Conservation (phyloP, 192 early-diverging fungal genomes). For the Endogone sp. region DNA sequence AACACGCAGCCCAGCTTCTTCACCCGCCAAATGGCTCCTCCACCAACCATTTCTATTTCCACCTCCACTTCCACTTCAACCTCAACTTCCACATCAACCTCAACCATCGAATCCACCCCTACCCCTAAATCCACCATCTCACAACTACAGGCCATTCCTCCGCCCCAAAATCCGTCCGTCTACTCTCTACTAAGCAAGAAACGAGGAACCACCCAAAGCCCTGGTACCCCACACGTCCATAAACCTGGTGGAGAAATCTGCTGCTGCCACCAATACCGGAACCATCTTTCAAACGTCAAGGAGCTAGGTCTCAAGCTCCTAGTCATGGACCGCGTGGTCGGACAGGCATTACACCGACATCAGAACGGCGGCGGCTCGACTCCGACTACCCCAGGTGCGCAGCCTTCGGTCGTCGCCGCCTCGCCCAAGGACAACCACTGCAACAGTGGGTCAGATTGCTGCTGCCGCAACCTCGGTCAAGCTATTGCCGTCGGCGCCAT, state of each 20-base stretch:
- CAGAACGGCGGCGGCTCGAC: not conserved
- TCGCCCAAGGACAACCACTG: not conserved
- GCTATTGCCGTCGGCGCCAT: not conserved
- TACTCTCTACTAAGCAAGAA: too few species aligned
- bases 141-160: not conserved
- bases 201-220: not conserved
- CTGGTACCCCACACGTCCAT: not conserved
- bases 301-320: not conserved
- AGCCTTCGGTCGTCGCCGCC: not conserved
- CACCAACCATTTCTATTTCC: not conserved
- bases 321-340: not conserved
- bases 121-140: not conserved
- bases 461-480: not conserved
- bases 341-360: not conserved
- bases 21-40: not conserved
- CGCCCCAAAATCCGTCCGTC: not conserved
- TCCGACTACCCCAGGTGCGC: not conserved
- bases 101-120: not conserved
- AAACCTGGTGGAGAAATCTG: not conserved
- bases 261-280: not conserved
- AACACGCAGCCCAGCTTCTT: not conserved
- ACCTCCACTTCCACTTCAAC: not conserved
- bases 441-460: not conserved
- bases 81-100: not conserved
- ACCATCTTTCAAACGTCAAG: not conserved